phyloP scores from a whole-genome alignment of 1,284 basidiomycete species.

The Austroboletus olivaceoglutinosus region DNA sequence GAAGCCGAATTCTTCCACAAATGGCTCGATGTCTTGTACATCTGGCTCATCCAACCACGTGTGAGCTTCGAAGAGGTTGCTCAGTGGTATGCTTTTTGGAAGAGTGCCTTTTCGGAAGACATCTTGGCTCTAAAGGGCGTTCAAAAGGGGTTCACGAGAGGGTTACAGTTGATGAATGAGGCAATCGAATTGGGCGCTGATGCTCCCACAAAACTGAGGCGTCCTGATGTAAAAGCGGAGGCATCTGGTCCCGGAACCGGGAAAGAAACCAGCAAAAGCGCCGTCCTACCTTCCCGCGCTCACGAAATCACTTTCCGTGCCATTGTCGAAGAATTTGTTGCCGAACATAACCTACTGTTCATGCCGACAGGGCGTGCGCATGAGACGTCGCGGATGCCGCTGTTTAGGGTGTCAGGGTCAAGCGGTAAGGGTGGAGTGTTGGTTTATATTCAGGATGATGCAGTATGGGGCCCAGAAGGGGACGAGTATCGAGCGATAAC shows the following conservation, averaged over 20 bases:
- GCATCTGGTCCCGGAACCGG: conserved; percentile 20
- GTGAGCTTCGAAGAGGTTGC: conserved; percentile 89
- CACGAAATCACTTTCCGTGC: conserved; percentile 86
- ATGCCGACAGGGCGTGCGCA: conserved; percentile 83
- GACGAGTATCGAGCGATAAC: conserved; percentile 61
- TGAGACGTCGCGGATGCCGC: conserved; percentile 77
- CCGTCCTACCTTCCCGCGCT: conserved; percentile 44
- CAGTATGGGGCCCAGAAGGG: conserved; percentile 71
- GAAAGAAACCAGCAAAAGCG: conserved; percentile 17
- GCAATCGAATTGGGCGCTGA: conserved; percentile 81
- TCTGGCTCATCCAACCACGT: conserved; percentile 85
- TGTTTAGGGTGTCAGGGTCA: conserved; percentile 80
- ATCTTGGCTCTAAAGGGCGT: conserved; percentile 65
- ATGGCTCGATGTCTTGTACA: conserved; percentile 88
- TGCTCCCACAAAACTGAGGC: conserved; percentile 63
- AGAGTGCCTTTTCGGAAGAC: conserved; percentile 70
- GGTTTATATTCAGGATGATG: conserved; percentile 86
- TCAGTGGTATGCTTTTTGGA: conserved; percentile 92
- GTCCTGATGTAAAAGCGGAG: conserved; percentile 59
- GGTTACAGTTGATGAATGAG: conserved; percentile 88
- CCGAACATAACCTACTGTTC: conserved; percentile 83
- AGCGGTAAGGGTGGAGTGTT: conserved; percentile 84
- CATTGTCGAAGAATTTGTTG: conserved; percentile 86
- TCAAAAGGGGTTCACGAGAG: conserved; percentile 77
- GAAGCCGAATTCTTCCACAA: conserved; percentile 94